Evolutionary conservation across 768 basidiomycete genomes (phyloP), one percentile per base, ranked within the genome.

Genomic region (Glaciozyma martinii): DNA sequence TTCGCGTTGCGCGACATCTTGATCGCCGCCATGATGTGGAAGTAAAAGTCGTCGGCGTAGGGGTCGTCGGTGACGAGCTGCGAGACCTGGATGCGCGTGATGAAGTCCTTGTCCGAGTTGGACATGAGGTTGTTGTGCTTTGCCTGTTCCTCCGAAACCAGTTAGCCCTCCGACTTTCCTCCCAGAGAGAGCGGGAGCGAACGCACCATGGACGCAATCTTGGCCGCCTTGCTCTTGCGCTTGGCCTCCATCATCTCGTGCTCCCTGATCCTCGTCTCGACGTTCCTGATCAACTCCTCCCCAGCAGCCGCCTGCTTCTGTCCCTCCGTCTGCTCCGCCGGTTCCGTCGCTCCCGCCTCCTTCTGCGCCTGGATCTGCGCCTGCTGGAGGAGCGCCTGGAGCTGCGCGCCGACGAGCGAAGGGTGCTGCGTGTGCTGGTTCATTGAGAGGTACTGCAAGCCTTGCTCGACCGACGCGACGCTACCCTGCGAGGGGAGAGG

Each of bases 101-200:
- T 98, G 75, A 98, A 99, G 75, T 98, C 95, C 79, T 98, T 98
- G 81, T 99, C 95, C 16, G 89, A 92, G 77, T 92, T 90, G 5
- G 90, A 91, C 91, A 94, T 94, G 44, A 93, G 81, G 76, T 92
- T 90, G 71, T 94, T 94, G 74, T 92, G 92, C 65, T 89, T 85
- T 66, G 91, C 84, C 90, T 91, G 59, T 40, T 40, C 23, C 9
- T 5, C 12, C 15, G 44, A 62, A 62, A 68, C 25, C 42, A 70
- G 47, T 32, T 32, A 46, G 29, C 49, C 40, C 43, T 43, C 15
- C 63, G 74, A 3, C 37, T 12, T 21, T 21, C 25, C 13, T 53
- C 53, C 15, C 30, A 10, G 30, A 2, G 47, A 47, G 19, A n/a
- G 23, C 12, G 23, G 42, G 5, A 21, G 18, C 23, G 10, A 25